These are phyloP conservation scores for Hyphopichia wangnamkhiaoensis DNA, from an alignment of 1,139 yeast genomes.

Conservation along the genomic window DNA sequence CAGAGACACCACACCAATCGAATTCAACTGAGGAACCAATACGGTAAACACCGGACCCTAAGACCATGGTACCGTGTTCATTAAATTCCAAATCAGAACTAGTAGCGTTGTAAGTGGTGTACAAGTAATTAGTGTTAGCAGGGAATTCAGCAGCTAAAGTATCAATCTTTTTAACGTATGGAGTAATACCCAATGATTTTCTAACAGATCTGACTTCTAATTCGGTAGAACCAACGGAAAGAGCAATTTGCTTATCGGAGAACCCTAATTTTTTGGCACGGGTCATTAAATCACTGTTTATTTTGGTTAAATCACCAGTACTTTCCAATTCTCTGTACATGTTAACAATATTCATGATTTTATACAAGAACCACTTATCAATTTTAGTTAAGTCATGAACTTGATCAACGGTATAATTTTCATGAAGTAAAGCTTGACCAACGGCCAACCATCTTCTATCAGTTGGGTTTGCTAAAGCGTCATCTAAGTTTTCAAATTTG, in stretches of 20 bases:
- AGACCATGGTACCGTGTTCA: constrained; percentile 85
- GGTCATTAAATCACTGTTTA: constrained; percentile 68
- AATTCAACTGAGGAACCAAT: constrained; percentile 94
- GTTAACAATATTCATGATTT: constrained; percentile 85
- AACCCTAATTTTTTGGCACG: constrained; percentile 96
- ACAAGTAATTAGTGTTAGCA: constrained; percentile 91
- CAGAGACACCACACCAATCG: constrained; percentile 96
- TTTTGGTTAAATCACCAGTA: constrained; percentile 54
- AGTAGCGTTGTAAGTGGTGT: constrained; percentile 94
- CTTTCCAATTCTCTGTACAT: constrained; percentile 80
- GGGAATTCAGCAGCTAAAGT: constrained; percentile 99
- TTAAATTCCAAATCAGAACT: constrained; percentile 81
- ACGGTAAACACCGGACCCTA: constrained; percentile 93
- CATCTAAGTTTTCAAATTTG: constrained; percentile 76
- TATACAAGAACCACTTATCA: constrained; percentile 94
- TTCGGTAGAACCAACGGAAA: constrained; percentile 86
- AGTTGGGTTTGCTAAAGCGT: constrained; percentile 82
- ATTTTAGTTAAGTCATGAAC: constrained; percentile 90
- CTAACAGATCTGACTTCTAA: constrained; percentile 90
- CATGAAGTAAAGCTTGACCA: constrained; percentile 92
- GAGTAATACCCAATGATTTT: constrained; percentile 83
- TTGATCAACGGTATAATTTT: constrained; percentile 84
- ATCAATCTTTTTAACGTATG: constrained; percentile 96
- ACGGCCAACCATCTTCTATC: constrained; percentile 99
- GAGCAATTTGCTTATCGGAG: constrained; percentile 95